Evolutionary conservation across 345 rosid genomes (phyloP).

Genomic region (Brassica juncea): DNA sequence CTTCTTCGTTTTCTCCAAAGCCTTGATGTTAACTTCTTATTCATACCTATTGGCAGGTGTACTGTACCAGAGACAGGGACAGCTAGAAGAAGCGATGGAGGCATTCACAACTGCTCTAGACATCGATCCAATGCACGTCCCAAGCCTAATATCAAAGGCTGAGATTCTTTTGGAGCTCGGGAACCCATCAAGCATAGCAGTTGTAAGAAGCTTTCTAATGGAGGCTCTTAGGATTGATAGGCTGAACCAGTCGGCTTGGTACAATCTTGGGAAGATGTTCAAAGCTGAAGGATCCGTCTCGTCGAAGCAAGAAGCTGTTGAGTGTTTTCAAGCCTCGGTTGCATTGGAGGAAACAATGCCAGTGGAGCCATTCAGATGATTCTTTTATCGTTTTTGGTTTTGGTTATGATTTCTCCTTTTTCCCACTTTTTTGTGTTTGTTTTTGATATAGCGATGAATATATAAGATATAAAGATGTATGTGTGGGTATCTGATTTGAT

Average conservation of each 20-base stretch:
- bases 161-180: constrained; percentile 51
- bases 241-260: constrained; percentile 71
- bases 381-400: background rate
- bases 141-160: constrained; percentile 68
- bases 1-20: background rate
- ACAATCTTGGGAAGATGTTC: constrained; percentile 64
- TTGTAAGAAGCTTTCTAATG: constrained; percentile 62
- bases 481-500: constrained; percentile 25
- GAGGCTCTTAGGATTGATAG: constrained; percentile 66
- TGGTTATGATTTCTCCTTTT: background rate
- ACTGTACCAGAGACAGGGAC: constrained; percentile 54
- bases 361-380: constrained; percentile 75
- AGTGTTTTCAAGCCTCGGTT: constrained; percentile 70
- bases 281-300: constrained; percentile 50
- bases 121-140: constrained; percentile 63
- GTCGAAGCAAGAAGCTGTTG: constrained; percentile 52
- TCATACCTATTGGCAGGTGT: constrained; percentile 44
- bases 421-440: background rate
- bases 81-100: constrained; percentile 57
- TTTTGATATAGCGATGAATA: constrained; percentile 9
- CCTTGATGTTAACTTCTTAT: background rate
- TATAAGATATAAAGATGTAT: constrained; percentile 21
- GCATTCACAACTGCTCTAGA: constrained; percentile 56
- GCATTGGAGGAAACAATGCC: constrained; percentile 67
- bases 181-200: constrained; percentile 39